Evolutionary conservation across 768 basidiomycete species (phyloP), one percentile per base, ranked within the genome.

Genomic region (Leucocoprinus leucothites): DNA sequence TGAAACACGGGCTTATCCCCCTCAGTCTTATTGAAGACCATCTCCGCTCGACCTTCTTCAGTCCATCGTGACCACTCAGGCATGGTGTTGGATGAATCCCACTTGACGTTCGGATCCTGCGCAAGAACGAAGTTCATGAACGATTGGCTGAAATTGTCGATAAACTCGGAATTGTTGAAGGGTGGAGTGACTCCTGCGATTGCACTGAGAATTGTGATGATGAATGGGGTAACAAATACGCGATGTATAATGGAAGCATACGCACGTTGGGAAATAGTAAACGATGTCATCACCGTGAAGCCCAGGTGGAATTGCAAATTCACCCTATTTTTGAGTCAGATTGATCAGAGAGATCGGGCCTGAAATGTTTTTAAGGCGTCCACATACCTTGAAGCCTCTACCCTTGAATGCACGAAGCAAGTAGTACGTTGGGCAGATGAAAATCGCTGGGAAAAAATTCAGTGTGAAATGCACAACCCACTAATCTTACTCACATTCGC

Each of bases 11-110:
- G 38, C 3, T 9, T 13, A 38, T 38, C 9, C 4, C 6, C 7
- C 38, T 3, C 67, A 2, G 74, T 75, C 45, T 61, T 51, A 56
- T 78, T 81, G 61, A 80, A 82, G 5, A 79, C 50, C 75, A 82
- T 79, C 64, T 81, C 78, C 1, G 52, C 53, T 14, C 13, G n/a
- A 56, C 24, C 60, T 1, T 58, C 59, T 1, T 54, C 59, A 1
- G 48, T 48, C 67, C 70, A 77, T 11, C 36, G 31, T 0, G 60
- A 52, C 74, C 75, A 78, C 0, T 19, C 34, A 13, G 76, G 78
- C 0, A 71, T 73, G 26, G 74, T 72, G 52, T 72, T 62, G 3
- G 26, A 14, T 0, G 54, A 16, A 42, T 44, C 3, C 36, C 21
- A 44, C 35, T 71, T 74, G 3, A 62, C 38, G 28, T 73, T 72